Evolutionary conservation across 2,329 filamentous ascomycete species (phyloP).

Genomic region (Dissoconium aciculare): DNA sequence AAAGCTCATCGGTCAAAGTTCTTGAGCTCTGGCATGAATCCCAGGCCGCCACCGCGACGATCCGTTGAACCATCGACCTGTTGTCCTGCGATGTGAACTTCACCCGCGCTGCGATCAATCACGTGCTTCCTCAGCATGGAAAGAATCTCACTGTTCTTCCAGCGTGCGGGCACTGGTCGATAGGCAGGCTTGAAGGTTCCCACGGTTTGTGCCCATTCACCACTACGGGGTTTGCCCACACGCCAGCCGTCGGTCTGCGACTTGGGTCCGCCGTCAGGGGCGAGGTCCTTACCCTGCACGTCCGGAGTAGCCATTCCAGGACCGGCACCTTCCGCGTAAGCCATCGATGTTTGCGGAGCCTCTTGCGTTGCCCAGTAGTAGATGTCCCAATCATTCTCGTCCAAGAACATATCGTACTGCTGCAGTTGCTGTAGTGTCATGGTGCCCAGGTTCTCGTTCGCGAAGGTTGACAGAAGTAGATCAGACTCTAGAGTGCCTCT

Average conservation of each 20-base stretch:
- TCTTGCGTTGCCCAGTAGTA: slow-evolving; percentile 99
- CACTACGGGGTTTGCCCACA: slow-evolving; percentile 39
- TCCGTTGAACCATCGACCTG: slow-evolving; percentile 20
- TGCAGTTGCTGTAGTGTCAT: slow-evolving; percentile 62
- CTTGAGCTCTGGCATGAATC: slow-evolving; percentile 37
- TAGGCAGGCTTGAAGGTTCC: slow-evolving; percentile 91
- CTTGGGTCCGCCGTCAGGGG: slow-evolving; percentile 25
- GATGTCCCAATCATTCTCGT: slow-evolving; percentile 99
- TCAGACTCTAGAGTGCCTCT: slow-evolving; percentile 91
- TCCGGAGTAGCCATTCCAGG: slow-evolving; percentile 29
- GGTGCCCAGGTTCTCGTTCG: slow-evolving; percentile 55
- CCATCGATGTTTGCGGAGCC: slow-evolving; percentile 42
- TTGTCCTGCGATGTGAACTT: slow-evolving; percentile 32
- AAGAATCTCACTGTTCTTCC: slow-evolving; percentile 72
- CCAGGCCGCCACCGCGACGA: slow-evolving; percentile 29
- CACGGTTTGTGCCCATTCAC: slow-evolving; percentile 94
- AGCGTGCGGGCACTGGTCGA: slow-evolving; percentile 71
- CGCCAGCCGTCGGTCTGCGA: slow-evolving; percentile 28
- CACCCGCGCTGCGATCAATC: slow-evolving; percentile 49
- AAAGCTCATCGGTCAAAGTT: slow-evolving; percentile 31
- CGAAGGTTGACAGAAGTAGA: slow-evolving; percentile 90
- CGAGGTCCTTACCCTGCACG: slow-evolving; percentile 30
- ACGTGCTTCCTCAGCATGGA: slow-evolving; percentile 68
- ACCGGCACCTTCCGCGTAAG: slow-evolving; percentile 40
- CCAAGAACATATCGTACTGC: slow-evolving; percentile 83